Evolutionary conservation across 805 yeast species (phyloP), one percentile per base, ranked within the genome.

Genomic region (Nematodospora valgi): DNA sequence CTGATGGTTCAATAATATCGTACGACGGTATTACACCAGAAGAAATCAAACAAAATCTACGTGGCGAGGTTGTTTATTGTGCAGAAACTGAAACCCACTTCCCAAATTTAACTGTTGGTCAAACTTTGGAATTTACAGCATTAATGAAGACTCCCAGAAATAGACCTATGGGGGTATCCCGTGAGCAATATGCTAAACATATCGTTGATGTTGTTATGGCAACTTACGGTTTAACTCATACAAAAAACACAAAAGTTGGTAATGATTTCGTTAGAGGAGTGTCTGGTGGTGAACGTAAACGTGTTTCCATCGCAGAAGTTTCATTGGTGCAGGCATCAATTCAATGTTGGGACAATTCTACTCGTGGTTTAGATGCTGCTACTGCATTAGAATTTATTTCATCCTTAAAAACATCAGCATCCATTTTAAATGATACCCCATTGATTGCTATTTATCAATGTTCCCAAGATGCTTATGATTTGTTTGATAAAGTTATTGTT

Each of bases 271-370:
- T 80, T 14, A 68, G 83, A 56, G 86, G 86, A 56, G 77, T 80
- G 29, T 77, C 83, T 23, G 86, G 86, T 50, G 86, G 86, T 59
- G 82, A 80, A 60, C 62, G 86, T 47, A 80, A 80, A 59, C 74
- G 86, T 61, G 84, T 79, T 19, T 77, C 84, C 4, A 71, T 80
- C 46, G 85, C 81, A 3, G 86, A 80, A 56, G 82, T 76, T 3
- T 68, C 74, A 48, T 68, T 74, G 23, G 63, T 72, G 49, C 66
- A 73, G 38, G 79, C 74, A 9, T 61, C 76, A 4, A 62, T 78
- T 18, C 77, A 67, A 44, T 76, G 82, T 43, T 79, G 80, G 75
- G 86, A 79, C 59, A 80, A 79, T 46, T 80, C 84, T 19, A 80
- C 86, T 11, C 69, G 85, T 57, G 86, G 86, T 55, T 64, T 79